Conservation (phyloP, 371 early-diverging fungal species). For the Paramicrosporidium saccamoebae region DNA sequence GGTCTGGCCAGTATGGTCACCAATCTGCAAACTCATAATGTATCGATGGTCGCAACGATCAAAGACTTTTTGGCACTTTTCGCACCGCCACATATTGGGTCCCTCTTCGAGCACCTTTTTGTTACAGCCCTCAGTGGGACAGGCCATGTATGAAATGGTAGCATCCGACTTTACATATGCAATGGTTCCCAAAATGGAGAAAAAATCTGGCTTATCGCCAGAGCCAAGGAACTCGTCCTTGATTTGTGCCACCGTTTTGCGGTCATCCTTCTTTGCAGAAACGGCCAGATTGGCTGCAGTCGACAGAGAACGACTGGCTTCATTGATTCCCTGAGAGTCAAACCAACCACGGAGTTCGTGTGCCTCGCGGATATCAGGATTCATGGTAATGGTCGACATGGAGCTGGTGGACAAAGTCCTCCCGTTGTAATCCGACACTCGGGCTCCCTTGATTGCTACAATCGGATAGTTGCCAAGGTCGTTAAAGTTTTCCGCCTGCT, state of each 20-base stretch:
- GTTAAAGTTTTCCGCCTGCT: conserved; percentile 26
- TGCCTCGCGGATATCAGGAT: conserved; percentile 56
- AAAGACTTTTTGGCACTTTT: conserved; percentile 37
- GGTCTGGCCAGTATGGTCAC: conserved; percentile 39
- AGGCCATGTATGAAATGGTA: conserved; percentile 44
- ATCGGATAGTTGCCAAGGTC: conserved; percentile 14
- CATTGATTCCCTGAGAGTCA: conserved; percentile 5
- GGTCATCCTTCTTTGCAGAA: conserved; percentile 4
- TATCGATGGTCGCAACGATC: conserved; percentile 40
- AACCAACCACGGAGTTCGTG: conserved; percentile 62
- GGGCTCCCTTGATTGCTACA: conserved; percentile 39
- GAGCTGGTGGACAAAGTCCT: conserved; percentile 17
- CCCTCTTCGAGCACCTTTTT: conserved; percentile 44
- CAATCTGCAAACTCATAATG: conserved; percentile 22
- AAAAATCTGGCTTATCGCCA: conserved; percentile 28
- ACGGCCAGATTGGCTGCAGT: neutral
- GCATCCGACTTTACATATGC: conserved; percentile 18
- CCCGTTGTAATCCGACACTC: conserved; percentile 57
- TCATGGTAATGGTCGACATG: conserved; percentile 14
- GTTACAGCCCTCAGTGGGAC: conserved; percentile 38
- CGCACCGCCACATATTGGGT: conserved; percentile 49
- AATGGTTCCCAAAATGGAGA: conserved; percentile 21
- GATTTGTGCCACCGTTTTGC: conserved; percentile 23
- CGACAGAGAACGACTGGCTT: conserved; percentile 1
- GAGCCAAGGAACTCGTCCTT: conserved; percentile 23